phyloP scores from a whole-genome alignment of 169 alveolate species.

The Plasmodium chabaudi region DNA sequence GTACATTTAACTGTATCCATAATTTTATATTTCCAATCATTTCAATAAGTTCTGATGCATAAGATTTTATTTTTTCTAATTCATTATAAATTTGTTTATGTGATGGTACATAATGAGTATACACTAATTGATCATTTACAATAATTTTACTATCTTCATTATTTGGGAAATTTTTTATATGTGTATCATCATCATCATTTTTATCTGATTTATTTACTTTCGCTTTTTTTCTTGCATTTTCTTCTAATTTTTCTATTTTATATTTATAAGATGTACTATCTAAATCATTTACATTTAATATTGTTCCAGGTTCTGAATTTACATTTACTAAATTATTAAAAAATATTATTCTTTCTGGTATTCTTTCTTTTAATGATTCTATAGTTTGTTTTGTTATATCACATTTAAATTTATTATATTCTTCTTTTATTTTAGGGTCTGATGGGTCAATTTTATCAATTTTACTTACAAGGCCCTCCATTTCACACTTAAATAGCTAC shows the following conservation, averaged over 20 bases:
- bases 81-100: conserved; percentile 87
- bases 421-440: conserved; percentile 84
- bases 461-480: conserved; percentile 33
- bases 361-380: conserved; percentile 87
- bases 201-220: conserved; percentile 41
- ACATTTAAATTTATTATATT: conserved; percentile 85
- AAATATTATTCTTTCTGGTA: conserved; percentile 89
- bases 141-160: conserved; percentile 25
- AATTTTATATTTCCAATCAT: conserved; percentile 89
- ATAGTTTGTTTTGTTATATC: conserved; percentile 89
- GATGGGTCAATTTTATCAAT: conserved; percentile 87
- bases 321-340: conserved; percentile 86
- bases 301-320: conserved; percentile 64
- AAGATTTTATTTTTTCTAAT: conserved; percentile 84
- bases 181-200: background rate
- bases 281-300: conserved; percentile 78
- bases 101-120: conserved; percentile 82
- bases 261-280: conserved; percentile 80
- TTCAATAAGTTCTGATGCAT: conserved; percentile 91
- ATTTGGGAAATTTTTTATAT: conserved; percentile 6
- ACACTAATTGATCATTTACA: conserved; percentile 74
- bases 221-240: conserved; percentile 72
- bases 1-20: conserved; percentile 92
- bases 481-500: background rate
- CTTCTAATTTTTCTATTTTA: conserved; percentile 57